Evolutionary conservation across 1,284 basidiomycete species (phyloP).

Genomic region (Schizophyllum commune): DNA sequence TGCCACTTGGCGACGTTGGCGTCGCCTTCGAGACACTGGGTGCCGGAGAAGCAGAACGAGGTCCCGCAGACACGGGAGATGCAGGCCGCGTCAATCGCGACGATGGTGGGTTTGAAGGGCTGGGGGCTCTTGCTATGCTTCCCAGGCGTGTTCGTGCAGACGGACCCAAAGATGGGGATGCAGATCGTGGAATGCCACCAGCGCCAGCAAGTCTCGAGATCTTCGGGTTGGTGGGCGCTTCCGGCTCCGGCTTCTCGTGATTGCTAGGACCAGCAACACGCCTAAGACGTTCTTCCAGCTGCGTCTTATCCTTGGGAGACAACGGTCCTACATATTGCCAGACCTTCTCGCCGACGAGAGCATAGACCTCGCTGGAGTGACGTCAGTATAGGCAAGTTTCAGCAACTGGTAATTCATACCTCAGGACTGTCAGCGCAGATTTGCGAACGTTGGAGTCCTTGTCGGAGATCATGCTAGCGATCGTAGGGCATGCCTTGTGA

Average conservation of each 20-base stretch:
- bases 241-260: slow-evolving; percentile 31
- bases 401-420: slow-evolving; percentile 32
- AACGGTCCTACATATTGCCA: slow-evolving; percentile 76
- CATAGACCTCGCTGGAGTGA: slow-evolving; percentile 65
- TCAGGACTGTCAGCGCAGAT: slow-evolving; percentile 70
- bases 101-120: slow-evolving; percentile 1
- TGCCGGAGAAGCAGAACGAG: slow-evolving; percentile 44
- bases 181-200: slow-evolving; percentile 47
- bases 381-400: slow-evolving; percentile 8
- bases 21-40: slow-evolving; percentile 27
- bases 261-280: slow-evolving; percentile 65
- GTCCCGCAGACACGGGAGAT: slow-evolving; percentile 40
- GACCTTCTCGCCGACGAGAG: slow-evolving; percentile 78
- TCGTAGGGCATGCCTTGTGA: slow-evolving; percentile 67
- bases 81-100: slow-evolving; percentile 48
- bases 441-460: slow-evolving; percentile 84
- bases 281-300: slow-evolving; percentile 85
- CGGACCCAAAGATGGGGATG: slow-evolving; percentile 37
- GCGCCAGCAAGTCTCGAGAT: slow-evolving; percentile 18
- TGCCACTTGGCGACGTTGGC: slow-evolving; percentile 39
- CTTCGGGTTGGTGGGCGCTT: slow-evolving; percentile 30
- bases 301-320: slow-evolving; percentile 82
- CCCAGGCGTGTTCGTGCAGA: slow-evolving; percentile 20
- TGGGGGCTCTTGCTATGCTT: slow-evolving; percentile 12
- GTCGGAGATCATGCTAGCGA: slow-evolving; percentile 82